Evolutionary conservation across 1,139 yeast species (phyloP).

Genomic region (Geotrichum cucujoidarum): DNA sequence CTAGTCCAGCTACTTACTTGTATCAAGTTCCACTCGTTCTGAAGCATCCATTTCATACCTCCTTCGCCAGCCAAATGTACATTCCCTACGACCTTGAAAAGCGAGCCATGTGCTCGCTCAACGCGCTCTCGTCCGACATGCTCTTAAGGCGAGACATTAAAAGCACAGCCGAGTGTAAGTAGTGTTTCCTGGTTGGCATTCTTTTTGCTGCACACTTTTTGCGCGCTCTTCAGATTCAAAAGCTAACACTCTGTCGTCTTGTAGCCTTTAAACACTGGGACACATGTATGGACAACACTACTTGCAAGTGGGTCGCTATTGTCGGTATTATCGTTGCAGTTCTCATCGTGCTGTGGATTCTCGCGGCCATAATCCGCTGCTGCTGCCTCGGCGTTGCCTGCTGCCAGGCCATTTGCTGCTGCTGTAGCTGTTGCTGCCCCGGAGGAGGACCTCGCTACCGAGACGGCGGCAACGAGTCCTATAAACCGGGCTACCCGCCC

Average conservation of each 20-base stretch:
- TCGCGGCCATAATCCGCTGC: constrained; percentile 41
- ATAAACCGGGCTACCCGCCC: not conserved
- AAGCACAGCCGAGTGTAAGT: constrained; percentile 12
- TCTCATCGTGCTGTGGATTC: constrained; percentile 37
- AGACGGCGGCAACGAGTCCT: constrained; percentile 4
- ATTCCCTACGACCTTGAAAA: constrained; percentile 3
- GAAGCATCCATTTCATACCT: not conserved
- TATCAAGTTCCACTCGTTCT: not conserved
- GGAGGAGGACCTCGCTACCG: constrained; percentile 8
- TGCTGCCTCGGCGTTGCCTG: constrained; percentile 41
- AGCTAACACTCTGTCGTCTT: not conserved
- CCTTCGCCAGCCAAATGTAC: not conserved
- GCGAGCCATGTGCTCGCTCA: constrained; percentile 10
- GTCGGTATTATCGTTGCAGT: constrained; percentile 63
- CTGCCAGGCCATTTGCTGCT: constrained; percentile 41
- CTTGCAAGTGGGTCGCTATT: constrained; percentile 73
- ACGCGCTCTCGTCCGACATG: not conserved
- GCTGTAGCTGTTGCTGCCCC: constrained; percentile 29
- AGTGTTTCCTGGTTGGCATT: too few species aligned
- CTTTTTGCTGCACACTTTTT: not conserved
- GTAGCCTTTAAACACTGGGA: constrained; percentile 61
- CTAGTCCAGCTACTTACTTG: too few species aligned
- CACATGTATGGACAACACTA: constrained; percentile 70
- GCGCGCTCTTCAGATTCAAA: not conserved
- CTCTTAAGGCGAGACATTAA: constrained; percentile 4